Evolutionary conservation across 2,329 filamentous ascomycete species (phyloP), one percentile per base, ranked within the genome.

Genomic region (Clonostachys chloroleuca): DNA sequence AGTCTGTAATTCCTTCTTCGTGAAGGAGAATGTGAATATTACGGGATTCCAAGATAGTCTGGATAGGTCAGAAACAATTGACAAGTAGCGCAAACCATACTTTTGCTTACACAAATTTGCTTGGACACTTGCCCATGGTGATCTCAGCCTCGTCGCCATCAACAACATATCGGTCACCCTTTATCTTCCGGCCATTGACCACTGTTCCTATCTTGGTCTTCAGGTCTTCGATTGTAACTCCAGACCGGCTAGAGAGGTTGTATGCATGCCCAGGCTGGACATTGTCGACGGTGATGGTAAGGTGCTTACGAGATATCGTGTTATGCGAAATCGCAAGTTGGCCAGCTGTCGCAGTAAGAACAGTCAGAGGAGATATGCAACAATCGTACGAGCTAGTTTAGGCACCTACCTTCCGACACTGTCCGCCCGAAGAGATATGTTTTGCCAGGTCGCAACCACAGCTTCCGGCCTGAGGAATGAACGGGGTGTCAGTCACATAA

Each of bases 371-470:
- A 16, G 14, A 4, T 10, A 17, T 33, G 30, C 30, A 20, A 17
- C 14, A 8, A n/a, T 20, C 12, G 6, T n/a, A 10, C n/a, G 6
- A 12, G 16, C 5, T 18, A 12, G 36, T 40, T 8, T 36, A 8
- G 14, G 3, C 12, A 54, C 75, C 56, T 74, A 81, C 83, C 74
- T 58, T 87, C 83, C 48, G 78, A 77, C 51, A 78, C 78, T 36
- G 88, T 91, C 53, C 92, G 83, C 47, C 92, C 92, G 62, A 96
- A 89, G 17, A 96, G 77, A 64, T 94, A 92, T 56, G 81, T 83
- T 62, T 90, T 89, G 44, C 91, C 92, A 3, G 92, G 92, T 49
- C 86, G 83, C 51, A 96, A 76, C 92, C 92, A 96, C 55, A 92
- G 74, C 58, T 81, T 83, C 30, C 65, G 64, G 44, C 66, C 68